Evolutionary conservation across 2,329 filamentous ascomycete species (phyloP), one percentile per base, ranked within the genome.

Genomic region (Byssothecium circinans): DNA sequence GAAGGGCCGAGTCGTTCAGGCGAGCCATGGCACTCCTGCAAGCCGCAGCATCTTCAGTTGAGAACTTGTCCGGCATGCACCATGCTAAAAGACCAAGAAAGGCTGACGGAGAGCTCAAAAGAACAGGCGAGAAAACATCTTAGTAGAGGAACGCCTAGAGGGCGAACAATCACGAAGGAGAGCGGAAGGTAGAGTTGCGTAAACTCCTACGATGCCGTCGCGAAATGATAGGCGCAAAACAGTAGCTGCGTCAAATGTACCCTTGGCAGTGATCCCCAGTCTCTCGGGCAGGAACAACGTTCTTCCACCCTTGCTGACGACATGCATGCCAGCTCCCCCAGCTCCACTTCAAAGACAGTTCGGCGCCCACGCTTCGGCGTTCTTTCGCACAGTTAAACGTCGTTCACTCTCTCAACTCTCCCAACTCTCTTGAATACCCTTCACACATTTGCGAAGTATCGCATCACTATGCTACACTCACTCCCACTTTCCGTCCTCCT

Each of bases 401-500:
- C 6, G 10, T 7, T 5, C 29, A 32, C 4, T 12, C 3, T 47
- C 52, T 45, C 51, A 49, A 52, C 45, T 8, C 29, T 14, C 29
- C 8, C n/a, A n/a, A n/a, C n/a, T n/a, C 29, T n/a, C 29, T 14
- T 12, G 14, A 12, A 14, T 4, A 12, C 29, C 29, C 14, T 8
- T 5, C 10, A 10, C 23, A 25, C 6, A 14, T n/a, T 32, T 32
- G 10, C 29, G 5, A 8, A 12, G 14, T 12, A 5, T 38, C 35
- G 32, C 43, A 40, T 37, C 41, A 36, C 33, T 39, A 65, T 65
- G 61, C 43, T 63, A 7, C 53, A 35, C 12, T 42, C 58, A 10
- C 49, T 65, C 15, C 57, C 58, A 1, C 42, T 67, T 5, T 56
- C 60, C 22, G 57, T 56, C 12, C 47, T 67, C 15, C 45, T 63